Evolutionary conservation across 2,329 filamentous ascomycete genomes (phyloP), one percentile per base, ranked within the genome.

Genomic region (Aureobasidium melanogenum): DNA sequence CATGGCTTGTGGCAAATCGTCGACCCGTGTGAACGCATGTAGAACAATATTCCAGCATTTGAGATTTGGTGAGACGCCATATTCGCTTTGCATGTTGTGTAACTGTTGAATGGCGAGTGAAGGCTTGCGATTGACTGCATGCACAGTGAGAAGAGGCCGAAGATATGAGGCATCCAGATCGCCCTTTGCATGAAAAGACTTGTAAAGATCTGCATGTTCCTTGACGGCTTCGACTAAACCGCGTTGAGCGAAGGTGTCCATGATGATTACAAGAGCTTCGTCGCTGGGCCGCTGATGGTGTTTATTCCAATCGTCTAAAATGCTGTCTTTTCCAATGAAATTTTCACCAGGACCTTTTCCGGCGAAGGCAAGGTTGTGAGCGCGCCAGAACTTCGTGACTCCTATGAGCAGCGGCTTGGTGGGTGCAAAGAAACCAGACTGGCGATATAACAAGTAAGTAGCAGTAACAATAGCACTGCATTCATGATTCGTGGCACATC

Each of bases 31-130:
- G 72, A 91, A 83, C 2, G 88, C 86, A 67, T 87, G 84, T 48
- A 97, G 77, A 30, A 96, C 73, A 24, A 86, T 85, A 69, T 96
- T 96, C 87, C 88, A 96, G 64, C 82, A 84, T 38, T 78, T 71
- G 1, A 80, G 71, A 64, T 84, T 83, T 7, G 86, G 87, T 44
- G 76, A 66, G 17, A 88, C 67, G 0, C 76, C 73, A 67, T 85
- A 86, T 54, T 83, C 77, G 7, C 74, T 67, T 26, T 71, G 69
- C 61, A 94, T 83, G n/a, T 80, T 77, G 50, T 83, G 69, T 63
- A 97, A 88, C 17, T 60, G 38, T 86, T 81, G 22, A 76, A 71
- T 54, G 82, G 75, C 0, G 87, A 84, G 55, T 82, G 76, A 69
- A 0, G 87, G 71, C 65, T 96, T 84, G 2, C 85, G 88, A 54